phyloP scores from a whole-genome alignment of 2,329 filamentous ascomycete genomes.

The Claviceps digitariae region DNA sequence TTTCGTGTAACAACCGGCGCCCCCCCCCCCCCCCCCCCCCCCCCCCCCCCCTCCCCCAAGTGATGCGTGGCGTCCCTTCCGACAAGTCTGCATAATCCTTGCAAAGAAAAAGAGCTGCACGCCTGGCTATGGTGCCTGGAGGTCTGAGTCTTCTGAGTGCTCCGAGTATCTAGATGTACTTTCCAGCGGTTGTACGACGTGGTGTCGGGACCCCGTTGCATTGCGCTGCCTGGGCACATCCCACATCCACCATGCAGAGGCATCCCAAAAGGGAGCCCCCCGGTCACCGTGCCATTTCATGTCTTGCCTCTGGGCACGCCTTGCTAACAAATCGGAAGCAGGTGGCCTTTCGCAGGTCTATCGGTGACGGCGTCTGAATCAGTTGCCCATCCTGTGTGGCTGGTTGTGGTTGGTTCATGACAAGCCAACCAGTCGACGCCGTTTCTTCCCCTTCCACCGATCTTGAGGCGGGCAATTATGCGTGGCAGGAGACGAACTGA shows the following conservation, averaged over 20 bases:
- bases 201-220: conserved; percentile 7
- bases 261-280: conserved; percentile 8
- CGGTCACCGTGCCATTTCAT: conserved; percentile 7
- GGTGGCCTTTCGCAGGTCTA: conserved; percentile 2
- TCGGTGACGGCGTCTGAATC: conserved; percentile 6
- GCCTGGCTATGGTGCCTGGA: conserved; percentile 9
- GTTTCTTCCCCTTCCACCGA: conserved; percentile 1
- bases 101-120: conserved; percentile 5
- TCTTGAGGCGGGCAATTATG: conserved; percentile 2
- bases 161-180: conserved; percentile 12
- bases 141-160: conserved; percentile 6
- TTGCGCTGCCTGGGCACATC: conserved; percentile 7
- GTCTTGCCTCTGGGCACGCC: conserved; percentile 7
- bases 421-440: conserved; percentile 2
- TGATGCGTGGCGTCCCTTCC: conserved; percentile 14
- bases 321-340: conserved; percentile 7
- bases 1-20: conserved; percentile 8
- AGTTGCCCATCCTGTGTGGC: conserved; percentile 1
- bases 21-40: not conserved
- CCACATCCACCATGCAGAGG: conserved; percentile 9
- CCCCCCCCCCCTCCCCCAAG: conserved; percentile 7
- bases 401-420: conserved; percentile 4
- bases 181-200: conserved; percentile 11
- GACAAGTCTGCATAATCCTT: conserved; percentile 11
- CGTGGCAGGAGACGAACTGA: conserved; percentile 12